Conservation (phyloP, 2,329 filamentous ascomycete species). For the Keithomyces neogunnii region DNA sequence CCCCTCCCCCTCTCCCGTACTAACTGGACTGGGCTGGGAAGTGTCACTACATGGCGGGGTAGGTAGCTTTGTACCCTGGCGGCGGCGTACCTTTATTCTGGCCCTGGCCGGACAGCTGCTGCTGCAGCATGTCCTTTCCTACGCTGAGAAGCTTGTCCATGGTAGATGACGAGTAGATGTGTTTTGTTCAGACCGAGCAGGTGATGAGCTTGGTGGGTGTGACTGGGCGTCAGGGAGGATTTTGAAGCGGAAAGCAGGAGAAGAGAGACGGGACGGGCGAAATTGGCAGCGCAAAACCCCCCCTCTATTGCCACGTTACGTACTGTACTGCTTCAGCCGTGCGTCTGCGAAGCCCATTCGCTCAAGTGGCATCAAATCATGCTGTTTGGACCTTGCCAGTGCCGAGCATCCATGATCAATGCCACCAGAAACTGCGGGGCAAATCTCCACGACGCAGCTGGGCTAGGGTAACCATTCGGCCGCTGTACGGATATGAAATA, state of each 20-base stretch:
- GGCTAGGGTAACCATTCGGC: neutral
- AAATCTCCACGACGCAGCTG: neutral
- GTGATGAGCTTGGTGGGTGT: neutral
- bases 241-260: neutral
- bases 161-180: conserved; percentile 7
- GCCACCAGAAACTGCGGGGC: neutral
- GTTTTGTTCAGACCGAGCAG: neutral
- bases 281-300: neutral
- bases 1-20: neutral
- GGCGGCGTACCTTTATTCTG: neutral
- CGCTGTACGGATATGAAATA: neutral
- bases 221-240: neutral
- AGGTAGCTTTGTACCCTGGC: neutral
- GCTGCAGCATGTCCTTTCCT: conserved; percentile 22
- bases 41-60: neutral
- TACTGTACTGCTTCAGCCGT: neutral
- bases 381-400: neutral
- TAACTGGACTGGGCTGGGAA: neutral
- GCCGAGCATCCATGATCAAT: neutral
- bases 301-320: no score
- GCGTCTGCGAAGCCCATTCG: neutral
- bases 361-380: neutral
- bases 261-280: neutral
- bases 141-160: conserved; percentile 31
- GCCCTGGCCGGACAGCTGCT: conserved; percentile 4